These are phyloP conservation scores for Aureobasidium namibiae DNA, from an alignment of 2,329 filamentous ascomycete genomes.

Conservation along the genomic window DNA sequence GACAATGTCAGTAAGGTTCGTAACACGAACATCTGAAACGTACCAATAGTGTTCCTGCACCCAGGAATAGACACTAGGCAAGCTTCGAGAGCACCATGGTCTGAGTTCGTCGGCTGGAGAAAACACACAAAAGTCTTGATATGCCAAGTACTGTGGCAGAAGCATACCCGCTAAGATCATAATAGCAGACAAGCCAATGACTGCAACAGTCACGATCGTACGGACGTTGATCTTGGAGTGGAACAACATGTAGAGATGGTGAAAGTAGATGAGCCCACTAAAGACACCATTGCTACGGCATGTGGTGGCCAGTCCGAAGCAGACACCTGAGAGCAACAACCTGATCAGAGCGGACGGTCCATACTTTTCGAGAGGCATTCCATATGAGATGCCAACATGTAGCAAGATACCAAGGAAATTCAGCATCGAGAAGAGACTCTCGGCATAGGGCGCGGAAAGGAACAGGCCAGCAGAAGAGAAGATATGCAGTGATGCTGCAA, in stretches of 20 bases:
- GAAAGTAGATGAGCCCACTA: constrained; percentile 67
- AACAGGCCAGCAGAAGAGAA: constrained; percentile 85
- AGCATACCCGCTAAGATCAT: constrained; percentile 59
- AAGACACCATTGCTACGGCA: constrained; percentile 83
- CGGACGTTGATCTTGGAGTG: constrained; percentile 13
- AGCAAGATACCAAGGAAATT: constrained; percentile 65
- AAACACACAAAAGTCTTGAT: constrained; percentile 56
- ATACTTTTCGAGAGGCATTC: not conserved
- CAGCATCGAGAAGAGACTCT: constrained; percentile 69
- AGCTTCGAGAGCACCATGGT: constrained; percentile 64
- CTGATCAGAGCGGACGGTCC: not conserved
- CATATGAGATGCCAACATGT: constrained; percentile 35
- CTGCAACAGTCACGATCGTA: constrained; percentile 20
- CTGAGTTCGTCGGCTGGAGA: constrained; percentile 31
- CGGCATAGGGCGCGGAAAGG: constrained; percentile 76
- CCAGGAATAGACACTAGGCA: constrained; percentile 86
- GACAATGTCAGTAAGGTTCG: not conserved
- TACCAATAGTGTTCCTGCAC: constrained; percentile 90
- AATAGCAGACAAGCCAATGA: constrained; percentile 57
- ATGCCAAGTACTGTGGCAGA: constrained; percentile 68
- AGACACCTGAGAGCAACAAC: constrained; percentile 20
- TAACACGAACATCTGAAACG: not conserved
- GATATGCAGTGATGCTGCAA: constrained; percentile 67
- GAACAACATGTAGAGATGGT: constrained; percentile 26
- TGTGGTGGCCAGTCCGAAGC: constrained; percentile 62